A percentile compares a stretch with the other conserved stretches of the same genome.
Evolutionary conservation across 306 rosid genomes (phyloP).

Genomic region (Cucurbita argyrosperma): DNA sequence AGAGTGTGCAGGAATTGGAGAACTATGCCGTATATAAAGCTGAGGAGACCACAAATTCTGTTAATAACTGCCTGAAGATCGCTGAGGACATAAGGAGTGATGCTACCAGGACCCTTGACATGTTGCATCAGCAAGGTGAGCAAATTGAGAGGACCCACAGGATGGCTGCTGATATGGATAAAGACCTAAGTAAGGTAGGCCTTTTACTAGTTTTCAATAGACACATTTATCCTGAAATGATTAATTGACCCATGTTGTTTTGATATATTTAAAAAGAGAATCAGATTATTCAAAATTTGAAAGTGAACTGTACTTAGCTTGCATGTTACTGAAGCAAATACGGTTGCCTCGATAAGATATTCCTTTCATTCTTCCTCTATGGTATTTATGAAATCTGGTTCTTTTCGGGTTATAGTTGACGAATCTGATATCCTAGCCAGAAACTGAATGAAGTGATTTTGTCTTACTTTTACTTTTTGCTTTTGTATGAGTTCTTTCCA

Average conservation of each 20-base stretch:
- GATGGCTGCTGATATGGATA: slow-evolving; percentile 66
- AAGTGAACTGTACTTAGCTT: not conserved
- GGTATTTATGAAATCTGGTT: no score
- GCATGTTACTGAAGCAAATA: not conserved
- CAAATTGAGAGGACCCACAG: slow-evolving; percentile 78
- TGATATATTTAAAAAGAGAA: not conserved
- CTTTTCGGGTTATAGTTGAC: no score
- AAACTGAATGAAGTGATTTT: not conserved
- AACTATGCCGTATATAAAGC: slow-evolving; percentile 56
- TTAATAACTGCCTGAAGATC: slow-evolving; percentile 59
- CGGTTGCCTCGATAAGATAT: no score
- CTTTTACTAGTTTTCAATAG: not conserved
- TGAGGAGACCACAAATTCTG: slow-evolving; percentile 63
- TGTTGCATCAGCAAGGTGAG: slow-evolving; percentile 86
- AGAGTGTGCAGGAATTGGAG: slow-evolving; percentile 67
- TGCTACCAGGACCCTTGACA: slow-evolving; percentile 75
- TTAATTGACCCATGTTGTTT: not conserved
- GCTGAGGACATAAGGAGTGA: slow-evolving; percentile 71
- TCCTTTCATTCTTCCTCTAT: no score
- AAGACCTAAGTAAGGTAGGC: slow-evolving; percentile 66
- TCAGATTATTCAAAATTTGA: not conserved
- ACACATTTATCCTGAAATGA: not conserved
- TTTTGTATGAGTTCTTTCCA: not conserved
- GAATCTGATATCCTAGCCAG: not conserved
- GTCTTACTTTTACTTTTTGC: not conserved